Evolutionary conservation across 257 asterid genomes (phyloP).

Genomic region (Agastache rugosa): DNA sequence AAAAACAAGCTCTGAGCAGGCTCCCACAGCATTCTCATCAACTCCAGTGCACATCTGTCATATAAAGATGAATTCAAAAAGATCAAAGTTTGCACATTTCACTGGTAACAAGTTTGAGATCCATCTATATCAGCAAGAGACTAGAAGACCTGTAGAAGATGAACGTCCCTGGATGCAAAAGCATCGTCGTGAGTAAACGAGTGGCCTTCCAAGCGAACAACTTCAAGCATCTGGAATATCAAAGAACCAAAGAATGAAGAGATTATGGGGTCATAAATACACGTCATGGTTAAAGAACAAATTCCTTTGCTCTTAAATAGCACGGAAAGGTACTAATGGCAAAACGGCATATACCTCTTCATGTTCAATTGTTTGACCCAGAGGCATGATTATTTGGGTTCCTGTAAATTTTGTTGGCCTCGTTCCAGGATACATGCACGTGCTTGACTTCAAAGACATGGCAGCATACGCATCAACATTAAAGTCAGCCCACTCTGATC

Average conservation of each 20-base stretch:
- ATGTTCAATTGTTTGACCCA: conserved; percentile 86
- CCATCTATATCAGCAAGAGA: conserved; percentile 15
- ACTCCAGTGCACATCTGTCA: conserved; percentile 81
- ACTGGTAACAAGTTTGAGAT: not conserved
- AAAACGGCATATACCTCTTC: conserved; percentile 66
- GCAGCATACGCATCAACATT: conserved; percentile 82
- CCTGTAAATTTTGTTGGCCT: conserved; percentile 83
- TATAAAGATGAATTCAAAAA: conserved; percentile 26
- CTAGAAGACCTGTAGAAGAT: conserved; percentile 72
- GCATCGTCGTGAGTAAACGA: conserved; percentile 66
- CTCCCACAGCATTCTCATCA: conserved; percentile 81
- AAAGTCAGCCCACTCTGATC: conserved; percentile 96
- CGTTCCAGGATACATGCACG: conserved; percentile 70
- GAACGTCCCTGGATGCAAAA: conserved; percentile 71
- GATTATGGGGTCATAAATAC: not conserved
- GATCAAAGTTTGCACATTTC: conserved; percentile 8
- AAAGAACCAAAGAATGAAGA: not conserved
- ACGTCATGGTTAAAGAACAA: not conserved
- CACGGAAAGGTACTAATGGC: not conserved
- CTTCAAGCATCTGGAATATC: conserved; percentile 73
- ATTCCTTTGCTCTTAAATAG: not conserved
- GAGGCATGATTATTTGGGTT: conserved; percentile 86
- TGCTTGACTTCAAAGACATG: conserved; percentile 66
- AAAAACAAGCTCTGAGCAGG: conserved; percentile 86
- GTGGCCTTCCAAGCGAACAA: conserved; percentile 84